Conservation (phyloP, 2,329 filamentous ascomycete species). For the Penicillium sp. region DNA sequence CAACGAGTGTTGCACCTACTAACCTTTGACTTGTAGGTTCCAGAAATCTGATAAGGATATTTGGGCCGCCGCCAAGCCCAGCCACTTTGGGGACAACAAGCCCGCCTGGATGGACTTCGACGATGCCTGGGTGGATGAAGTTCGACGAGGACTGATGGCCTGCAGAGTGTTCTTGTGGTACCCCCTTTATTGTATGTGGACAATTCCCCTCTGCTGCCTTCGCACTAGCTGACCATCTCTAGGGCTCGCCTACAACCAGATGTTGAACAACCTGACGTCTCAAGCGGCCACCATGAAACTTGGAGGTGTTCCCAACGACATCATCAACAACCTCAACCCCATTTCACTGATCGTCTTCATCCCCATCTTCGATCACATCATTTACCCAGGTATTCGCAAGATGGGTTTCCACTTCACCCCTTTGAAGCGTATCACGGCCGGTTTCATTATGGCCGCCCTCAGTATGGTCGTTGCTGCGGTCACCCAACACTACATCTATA, state of each 20-base stretch:
- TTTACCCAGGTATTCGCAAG: slow-evolving; percentile 46
- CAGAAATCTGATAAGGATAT: slow-evolving; percentile 12
- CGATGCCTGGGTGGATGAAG: slow-evolving; percentile 73
- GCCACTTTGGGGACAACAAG: slow-evolving; percentile 16
- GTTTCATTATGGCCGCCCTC: slow-evolving; percentile 42
- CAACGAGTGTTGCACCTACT: too few species aligned
- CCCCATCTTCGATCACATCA: slow-evolving; percentile 45
- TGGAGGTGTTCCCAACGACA: slow-evolving; percentile 48
- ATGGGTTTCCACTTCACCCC: slow-evolving; percentile 45
- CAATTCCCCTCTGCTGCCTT: too few species aligned
- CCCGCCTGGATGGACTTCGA: slow-evolving; percentile 64
- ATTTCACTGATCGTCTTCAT: slow-evolving; percentile 48
- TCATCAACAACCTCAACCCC: slow-evolving; percentile 49
- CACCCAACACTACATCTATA: slow-evolving; percentile 50
- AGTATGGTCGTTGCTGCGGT: slow-evolving; percentile 46
- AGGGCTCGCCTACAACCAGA: slow-evolving; percentile 47
- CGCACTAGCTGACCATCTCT: neutral
- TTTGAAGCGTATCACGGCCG: slow-evolving; percentile 46
- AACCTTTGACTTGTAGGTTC: slow-evolving; percentile 9
- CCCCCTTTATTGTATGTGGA: slow-evolving; percentile 40
- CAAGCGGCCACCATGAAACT: slow-evolving; percentile 48
- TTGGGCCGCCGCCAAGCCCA: slow-evolving; percentile 31
- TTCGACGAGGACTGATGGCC: slow-evolving; percentile 59
- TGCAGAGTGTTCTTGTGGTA: slow-evolving; percentile 60
- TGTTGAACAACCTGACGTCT: slow-evolving; percentile 48